These are phyloP conservation scores for Russula sp. DNA, from an alignment of 768 basidiomycete genomes.

Conservation along the genomic window DNA sequence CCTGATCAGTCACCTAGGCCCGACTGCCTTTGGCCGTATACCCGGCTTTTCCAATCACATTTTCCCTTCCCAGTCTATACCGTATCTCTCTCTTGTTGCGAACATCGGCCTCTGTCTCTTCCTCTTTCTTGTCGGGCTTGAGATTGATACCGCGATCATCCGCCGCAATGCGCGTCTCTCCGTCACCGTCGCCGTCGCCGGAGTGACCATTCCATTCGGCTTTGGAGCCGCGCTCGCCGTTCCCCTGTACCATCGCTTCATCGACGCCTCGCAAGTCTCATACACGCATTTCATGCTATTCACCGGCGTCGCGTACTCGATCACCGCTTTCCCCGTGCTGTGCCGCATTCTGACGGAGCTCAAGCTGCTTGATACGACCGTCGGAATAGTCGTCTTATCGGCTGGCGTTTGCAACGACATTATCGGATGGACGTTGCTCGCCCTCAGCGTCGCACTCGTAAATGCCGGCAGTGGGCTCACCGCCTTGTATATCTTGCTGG, in stretches of 20 bases:
- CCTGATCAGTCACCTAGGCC: slow-evolving; percentile 24
- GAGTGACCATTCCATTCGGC: slow-evolving; percentile 84
- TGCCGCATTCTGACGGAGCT: slow-evolving; percentile 87
- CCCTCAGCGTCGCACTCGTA: slow-evolving; percentile 86
- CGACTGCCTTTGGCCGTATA: slow-evolving; percentile 68
- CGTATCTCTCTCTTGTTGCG: slow-evolving; percentile 80
- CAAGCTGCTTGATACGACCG: slow-evolving; percentile 83
- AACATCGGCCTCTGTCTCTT: slow-evolving; percentile 86
- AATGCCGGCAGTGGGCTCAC: slow-evolving; percentile 79
- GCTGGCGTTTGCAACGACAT: slow-evolving; percentile 90
- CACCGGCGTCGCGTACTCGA: slow-evolving; percentile 84
- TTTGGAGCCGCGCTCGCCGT: slow-evolving; percentile 65
- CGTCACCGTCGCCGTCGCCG: slow-evolving; percentile 63
- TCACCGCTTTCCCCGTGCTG: slow-evolving; percentile 80
- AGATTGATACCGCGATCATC: slow-evolving; percentile 77
- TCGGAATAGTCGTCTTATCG: slow-evolving; percentile 88
- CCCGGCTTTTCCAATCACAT: slow-evolving; percentile 83
- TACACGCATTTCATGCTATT: slow-evolving; percentile 95
- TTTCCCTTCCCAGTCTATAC: slow-evolving; percentile 63
- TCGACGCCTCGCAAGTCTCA: slow-evolving; percentile 46
- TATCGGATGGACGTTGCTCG: slow-evolving; percentile 71
- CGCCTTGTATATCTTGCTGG: slow-evolving; percentile 78
- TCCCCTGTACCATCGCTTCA: slow-evolving; percentile 70
- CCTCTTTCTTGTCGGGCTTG: slow-evolving; percentile 89
- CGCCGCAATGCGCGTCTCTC: slow-evolving; percentile 68